These are phyloP conservation scores for Ophiostoma piceae DNA, from an alignment of 2,329 filamentous ascomycete genomes.

Conservation along the genomic window DNA sequence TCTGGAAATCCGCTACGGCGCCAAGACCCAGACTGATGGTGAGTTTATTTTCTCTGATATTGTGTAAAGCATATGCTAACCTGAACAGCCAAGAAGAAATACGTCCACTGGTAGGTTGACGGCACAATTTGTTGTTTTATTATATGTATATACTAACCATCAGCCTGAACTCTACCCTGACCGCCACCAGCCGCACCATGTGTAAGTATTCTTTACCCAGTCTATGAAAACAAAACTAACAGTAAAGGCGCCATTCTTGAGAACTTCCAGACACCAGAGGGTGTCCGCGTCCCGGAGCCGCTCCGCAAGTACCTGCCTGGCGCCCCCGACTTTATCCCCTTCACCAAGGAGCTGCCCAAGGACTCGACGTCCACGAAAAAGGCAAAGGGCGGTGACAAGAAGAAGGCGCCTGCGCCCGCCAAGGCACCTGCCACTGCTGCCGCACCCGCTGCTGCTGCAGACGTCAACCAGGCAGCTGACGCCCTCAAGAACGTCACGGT, in stretches of 20 bases:
- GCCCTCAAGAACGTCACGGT: constrained; percentile 32
- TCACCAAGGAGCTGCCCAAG: constrained; percentile 77
- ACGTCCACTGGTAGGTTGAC: constrained; percentile 64
- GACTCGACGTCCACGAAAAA: constrained; percentile 40
- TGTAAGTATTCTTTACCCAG: no score
- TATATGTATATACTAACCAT: constrained; percentile 8
- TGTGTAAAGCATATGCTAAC: constrained; percentile 18
- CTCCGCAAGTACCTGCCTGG: constrained; percentile 84
- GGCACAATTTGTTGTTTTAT: no score
- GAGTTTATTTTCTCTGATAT: no score
- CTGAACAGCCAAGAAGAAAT: constrained; percentile 64
- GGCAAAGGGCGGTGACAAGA: constrained; percentile 28
- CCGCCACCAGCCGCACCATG: constrained; percentile 46
- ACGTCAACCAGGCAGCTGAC: constrained; percentile 30
- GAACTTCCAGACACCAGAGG: constrained; percentile 91
- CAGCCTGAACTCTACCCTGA: constrained; percentile 58
- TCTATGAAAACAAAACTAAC: constrained; percentile 16
- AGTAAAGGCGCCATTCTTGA: constrained; percentile 59
- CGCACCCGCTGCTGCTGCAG: constrained; percentile 26
- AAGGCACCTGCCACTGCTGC: constrained; percentile 29
- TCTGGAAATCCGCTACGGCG: constrained; percentile 85
- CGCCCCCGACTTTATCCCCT: constrained; percentile 82
- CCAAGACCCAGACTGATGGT: constrained; percentile 73
- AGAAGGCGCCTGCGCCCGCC: constrained; percentile 29
- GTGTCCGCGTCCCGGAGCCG: constrained; percentile 73